Evolutionary conservation across 2,329 filamentous ascomycete genomes (phyloP).

Genomic region (Chaetomiaceae sp.): DNA sequence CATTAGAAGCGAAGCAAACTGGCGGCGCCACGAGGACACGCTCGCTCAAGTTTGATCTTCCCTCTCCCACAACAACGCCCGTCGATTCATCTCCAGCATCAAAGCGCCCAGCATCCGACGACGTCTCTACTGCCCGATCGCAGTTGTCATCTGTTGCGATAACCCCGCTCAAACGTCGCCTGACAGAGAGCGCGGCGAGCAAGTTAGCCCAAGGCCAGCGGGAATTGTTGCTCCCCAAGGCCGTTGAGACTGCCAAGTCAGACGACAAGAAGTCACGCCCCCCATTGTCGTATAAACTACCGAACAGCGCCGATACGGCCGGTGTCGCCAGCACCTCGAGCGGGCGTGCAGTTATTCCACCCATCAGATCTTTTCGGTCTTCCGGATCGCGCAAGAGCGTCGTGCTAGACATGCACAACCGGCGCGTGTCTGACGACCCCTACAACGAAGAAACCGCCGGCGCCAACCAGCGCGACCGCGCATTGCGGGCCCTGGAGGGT

Average conservation of each 20-base stretch:
- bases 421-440: slow-evolving; percentile 41
- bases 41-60: slow-evolving; percentile 37
- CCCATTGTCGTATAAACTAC: slow-evolving; percentile 49
- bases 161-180: slow-evolving; percentile 29
- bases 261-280: slow-evolving; percentile 50
- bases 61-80: slow-evolving; percentile 24
- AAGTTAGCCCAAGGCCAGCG: slow-evolving; percentile 42
- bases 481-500: slow-evolving; percentile 50
- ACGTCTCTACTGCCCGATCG: slow-evolving; percentile 25
- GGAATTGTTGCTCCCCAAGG: slow-evolving; percentile 45
- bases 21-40: slow-evolving; percentile 29
- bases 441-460: slow-evolving; percentile 41
- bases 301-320: slow-evolving; percentile 24
- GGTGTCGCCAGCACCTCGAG: slow-evolving; percentile 24
- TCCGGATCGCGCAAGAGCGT: slow-evolving; percentile 54
- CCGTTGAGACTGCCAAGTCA: slow-evolving; percentile 39
- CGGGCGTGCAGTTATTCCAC: slow-evolving; percentile 41
- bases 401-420: slow-evolving; percentile 48
- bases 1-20: slow-evolving; percentile 22
- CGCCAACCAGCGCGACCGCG: slow-evolving; percentile 44
- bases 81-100: slow-evolving; percentile 21
- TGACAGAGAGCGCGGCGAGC: slow-evolving; percentile 31
- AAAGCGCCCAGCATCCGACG: slow-evolving; percentile 35
- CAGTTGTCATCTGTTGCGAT: slow-evolving; percentile 28
- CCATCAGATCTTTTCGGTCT: slow-evolving; percentile 54